Evolutionary conservation across 306 rosid genomes (phyloP).

Genomic region (Sicyos baderoa): DNA sequence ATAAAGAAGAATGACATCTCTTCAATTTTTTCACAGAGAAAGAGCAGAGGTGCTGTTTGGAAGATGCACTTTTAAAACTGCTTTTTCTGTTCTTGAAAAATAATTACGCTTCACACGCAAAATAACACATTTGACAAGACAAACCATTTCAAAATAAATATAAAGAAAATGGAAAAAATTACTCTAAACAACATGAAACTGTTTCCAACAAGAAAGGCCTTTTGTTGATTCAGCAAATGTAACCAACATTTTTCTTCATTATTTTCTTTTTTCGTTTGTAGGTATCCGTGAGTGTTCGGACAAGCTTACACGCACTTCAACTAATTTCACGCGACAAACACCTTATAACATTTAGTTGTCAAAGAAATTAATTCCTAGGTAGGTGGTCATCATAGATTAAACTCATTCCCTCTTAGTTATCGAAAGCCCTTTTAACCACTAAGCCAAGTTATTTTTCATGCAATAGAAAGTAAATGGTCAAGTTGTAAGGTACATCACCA

Average conservation of each 20-base stretch:
- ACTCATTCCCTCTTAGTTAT: no score
- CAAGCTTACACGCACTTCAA: no score
- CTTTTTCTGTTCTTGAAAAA: neutral
- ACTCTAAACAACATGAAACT: neutral
- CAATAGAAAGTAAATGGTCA: neutral
- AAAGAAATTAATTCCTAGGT: no score
- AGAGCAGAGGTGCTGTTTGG: slow-evolving; percentile 1
- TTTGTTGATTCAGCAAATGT: neutral
- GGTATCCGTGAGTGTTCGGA: no score
- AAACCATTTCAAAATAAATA: neutral
- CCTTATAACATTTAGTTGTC: no score
- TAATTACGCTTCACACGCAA: neutral
- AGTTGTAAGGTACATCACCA: slow-evolving; percentile 19
- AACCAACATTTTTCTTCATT: neutral
- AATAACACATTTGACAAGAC: neutral
- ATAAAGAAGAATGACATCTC: neutral
- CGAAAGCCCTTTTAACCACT: no score
- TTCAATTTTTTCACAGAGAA: neutral
- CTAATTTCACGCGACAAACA: no score
- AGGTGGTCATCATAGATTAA: no score
- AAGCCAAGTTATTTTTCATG: neutral
- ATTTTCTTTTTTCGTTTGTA: no score
- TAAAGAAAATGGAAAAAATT: neutral
- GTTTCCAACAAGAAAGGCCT: no score
- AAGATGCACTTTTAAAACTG: slow-evolving; percentile 5